Percentiles rank a stretch among this genome's conserved stretches.
phyloP scores from a whole-genome alignment of 768 basidiomycete genomes.

The Boletus subcaerulescens region DNA sequence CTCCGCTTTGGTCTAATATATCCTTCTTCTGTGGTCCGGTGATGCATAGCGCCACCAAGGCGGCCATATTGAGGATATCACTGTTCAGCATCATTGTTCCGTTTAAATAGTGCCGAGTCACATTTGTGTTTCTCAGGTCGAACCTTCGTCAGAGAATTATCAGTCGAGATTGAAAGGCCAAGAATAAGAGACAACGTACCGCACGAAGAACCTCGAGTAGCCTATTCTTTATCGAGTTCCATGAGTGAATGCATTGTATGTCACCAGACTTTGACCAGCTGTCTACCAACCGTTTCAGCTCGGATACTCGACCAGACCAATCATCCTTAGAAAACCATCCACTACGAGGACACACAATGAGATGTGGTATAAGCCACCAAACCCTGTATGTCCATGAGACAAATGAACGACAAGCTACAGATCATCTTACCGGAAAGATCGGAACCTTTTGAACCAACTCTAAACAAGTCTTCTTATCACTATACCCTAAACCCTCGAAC shows the following conservation, averaged over 20 bases:
- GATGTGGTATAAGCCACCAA: constrained; percentile 27
- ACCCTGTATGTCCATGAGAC: constrained; percentile 18
- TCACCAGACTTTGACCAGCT: constrained; percentile 6
- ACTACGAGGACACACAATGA: constrained; percentile 15
- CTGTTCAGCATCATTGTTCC: constrained; percentile 9
- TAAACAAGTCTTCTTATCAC: constrained; percentile 12
- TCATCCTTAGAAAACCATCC: constrained; percentile 7
- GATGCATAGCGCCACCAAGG: constrained; percentile 11
- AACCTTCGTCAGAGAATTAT: constrained; percentile 11
- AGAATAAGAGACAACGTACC: constrained; percentile 5
- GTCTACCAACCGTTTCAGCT: constrained; percentile 10
- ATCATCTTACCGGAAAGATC: constrained; percentile 23
- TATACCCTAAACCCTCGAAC: constrained; percentile 11
- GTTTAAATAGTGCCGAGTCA: constrained; percentile 21
- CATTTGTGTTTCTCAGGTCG: constrained; percentile 17
- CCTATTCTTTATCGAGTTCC: constrained; percentile 5
- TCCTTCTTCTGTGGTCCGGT: constrained; percentile 1
- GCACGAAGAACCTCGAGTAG: constrained; percentile 15
- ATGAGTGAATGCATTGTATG: constrained; percentile 13
- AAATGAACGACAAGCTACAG: neutral
- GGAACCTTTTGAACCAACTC: constrained; percentile 13
- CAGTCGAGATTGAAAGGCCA: neutral
- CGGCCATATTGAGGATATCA: constrained; percentile 22
- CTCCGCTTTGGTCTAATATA: constrained; percentile 1
- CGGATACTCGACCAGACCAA: constrained; percentile 4